Evolutionary conservation across 2,329 filamentous ascomycete species (phyloP), one percentile per base, ranked within the genome.

Genomic region (Tolypocladium endophyticum): DNA sequence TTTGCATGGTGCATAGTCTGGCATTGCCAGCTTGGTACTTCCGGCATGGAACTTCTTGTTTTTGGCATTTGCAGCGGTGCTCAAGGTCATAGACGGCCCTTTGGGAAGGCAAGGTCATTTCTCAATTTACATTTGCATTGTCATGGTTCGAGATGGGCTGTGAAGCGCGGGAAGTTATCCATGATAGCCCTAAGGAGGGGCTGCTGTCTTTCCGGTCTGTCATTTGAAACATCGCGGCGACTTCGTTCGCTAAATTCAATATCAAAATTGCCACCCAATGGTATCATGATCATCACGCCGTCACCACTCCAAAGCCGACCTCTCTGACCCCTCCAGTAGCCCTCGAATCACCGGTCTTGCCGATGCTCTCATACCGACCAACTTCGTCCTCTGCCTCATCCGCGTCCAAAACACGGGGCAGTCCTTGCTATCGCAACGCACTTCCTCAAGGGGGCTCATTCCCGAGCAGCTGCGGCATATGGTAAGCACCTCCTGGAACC

Each of bases 401-500:
- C 90, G 76, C 38, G 87, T 87, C 74, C 96, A 97, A 66, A 96
- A 97, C 0, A 96, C 90, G 0, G 92, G 89, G 70, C 94, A 99
- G 73, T 96, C 93, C 71, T 89, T 85, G 71, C 89, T 96, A 69
- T 96, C 91, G 70, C 94, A 99, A 47, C 74, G 80, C n/a, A 97
- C 87, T 39, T 88, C 85, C 43, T 97, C 93, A 2, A 84, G 77
- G 64, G 86, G 87, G 4, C 87, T 79, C 23, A 92, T 70, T 0
- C 85, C 87, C 45, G 90, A 86, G 72, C 94, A 99, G 66, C 84
- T 89, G 61, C 88, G 85, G 73, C 94, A 99, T 11, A 96, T 77
- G 56, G 79, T 80, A 45, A 87, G 77, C 9, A 96, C 74, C 61
- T 91, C 83, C 53, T 77, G 71, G 14, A 84, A 81, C 61, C 81